Base-by-base conservation (phyloP, 176 grass and related monocot species). In the Cenchrus purpureus region DNA sequence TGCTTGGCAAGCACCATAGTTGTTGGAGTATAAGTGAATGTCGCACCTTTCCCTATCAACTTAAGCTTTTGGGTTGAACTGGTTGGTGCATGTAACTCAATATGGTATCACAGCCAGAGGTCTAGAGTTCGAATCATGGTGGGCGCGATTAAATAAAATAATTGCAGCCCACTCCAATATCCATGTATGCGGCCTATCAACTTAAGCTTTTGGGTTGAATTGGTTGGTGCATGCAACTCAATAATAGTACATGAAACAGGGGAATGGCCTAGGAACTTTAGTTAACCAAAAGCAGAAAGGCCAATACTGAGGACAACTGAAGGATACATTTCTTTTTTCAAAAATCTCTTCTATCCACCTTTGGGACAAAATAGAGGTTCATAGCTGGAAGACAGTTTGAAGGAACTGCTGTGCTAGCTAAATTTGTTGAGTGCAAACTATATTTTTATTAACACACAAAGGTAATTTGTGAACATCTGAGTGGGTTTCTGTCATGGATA, bases 221-320 rank as follows among this genome's bases (percentile, higher is more conserved):
- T 25, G 25, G 25, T 25, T 25, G 25, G 25, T 25, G 25, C 25
- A 25, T 25, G 25, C 25, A 25, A 25, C 25, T 25, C 25, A 25
- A 25, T 25, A 25, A 25, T 25, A 52, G 48, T 31, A 73, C n/a
- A 50, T 12, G 3, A 31, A 73, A 13, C n/a, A 25, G 45, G n/a
- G 19, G 42, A 71, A 25, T 71, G 25, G 25, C 12, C 20, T 72
- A 51, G 45, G n/a, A 72, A 72, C 45, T 50, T 45, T 72, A 50
- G 69, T 72, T 50, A 72, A 50, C 45, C 69, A 72, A 72, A 25
- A 25, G 25, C 25, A 50, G 20, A 72, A 72, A 72, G 69, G 69
- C 42, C 11, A 29, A 50, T 71, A 72, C n/a, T 8, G 10, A 25
- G 25, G 25, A 25, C 25, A 25, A 25, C 25, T 25, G 25, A 25